These are phyloP conservation scores for Orychophragmus violaceus DNA, from an alignment of 345 rosid species.

Conservation along the genomic window DNA sequence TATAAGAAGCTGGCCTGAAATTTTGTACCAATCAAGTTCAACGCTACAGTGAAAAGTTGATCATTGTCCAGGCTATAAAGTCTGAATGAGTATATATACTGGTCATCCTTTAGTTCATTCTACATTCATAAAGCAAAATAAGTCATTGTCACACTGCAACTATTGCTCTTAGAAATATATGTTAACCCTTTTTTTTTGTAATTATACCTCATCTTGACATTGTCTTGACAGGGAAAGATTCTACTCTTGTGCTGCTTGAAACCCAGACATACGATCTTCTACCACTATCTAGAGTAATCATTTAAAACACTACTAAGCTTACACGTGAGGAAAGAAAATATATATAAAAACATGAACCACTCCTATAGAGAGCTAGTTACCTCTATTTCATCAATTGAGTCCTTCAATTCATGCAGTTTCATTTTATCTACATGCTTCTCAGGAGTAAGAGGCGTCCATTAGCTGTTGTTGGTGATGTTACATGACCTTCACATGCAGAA, in stretches of 20 bases:
- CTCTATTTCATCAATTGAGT: constrained; percentile 66
- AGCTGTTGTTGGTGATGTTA: constrained; percentile 41
- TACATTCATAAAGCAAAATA: too few species aligned
- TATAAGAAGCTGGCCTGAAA: constrained; percentile 48
- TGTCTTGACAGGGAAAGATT: too few species aligned
- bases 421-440: too few species aligned
- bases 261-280: constrained; percentile 73
- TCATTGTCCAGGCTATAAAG: constrained; percentile 59
- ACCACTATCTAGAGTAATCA: constrained; percentile 57
- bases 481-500: constrained; percentile 48
- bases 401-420: constrained; percentile 63
- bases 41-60: constrained; percentile 72
- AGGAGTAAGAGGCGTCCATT: constrained; percentile 73
- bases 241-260: constrained; percentile 60
- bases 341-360: not conserved
- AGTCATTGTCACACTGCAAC: too few species aligned
- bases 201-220: constrained; percentile 60
- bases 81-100: constrained; percentile 58
- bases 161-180: too few species aligned
- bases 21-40: constrained; percentile 65
- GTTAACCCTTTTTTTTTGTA: too few species aligned
- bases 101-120: too few species aligned
- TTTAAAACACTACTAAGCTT: constrained; percentile 21
- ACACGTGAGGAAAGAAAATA: not conserved
- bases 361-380: constrained; percentile 29